Conservation (phyloP, 2,329 filamentous ascomycete species). For the Erysiphe neolycopersici region DNA sequence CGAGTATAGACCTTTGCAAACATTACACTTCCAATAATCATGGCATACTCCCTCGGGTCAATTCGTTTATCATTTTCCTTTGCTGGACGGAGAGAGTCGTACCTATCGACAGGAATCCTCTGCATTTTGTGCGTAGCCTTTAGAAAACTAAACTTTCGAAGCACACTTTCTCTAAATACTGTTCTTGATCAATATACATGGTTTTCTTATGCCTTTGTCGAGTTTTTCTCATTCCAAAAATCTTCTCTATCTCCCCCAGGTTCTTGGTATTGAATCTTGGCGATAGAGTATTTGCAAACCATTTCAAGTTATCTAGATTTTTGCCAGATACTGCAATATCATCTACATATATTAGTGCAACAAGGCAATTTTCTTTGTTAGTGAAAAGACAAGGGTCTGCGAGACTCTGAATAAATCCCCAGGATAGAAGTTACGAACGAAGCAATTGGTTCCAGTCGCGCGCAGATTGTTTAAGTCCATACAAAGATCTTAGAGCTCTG, state of each 20-base stretch:
- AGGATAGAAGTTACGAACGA: neutral
- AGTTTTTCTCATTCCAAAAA: neutral
- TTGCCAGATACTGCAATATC: neutral
- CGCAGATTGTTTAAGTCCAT: neutral
- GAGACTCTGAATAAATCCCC: neutral
- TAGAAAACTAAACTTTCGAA: too few species aligned
- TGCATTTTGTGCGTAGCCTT: too few species aligned
- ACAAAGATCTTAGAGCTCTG: neutral
- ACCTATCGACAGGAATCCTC: too few species aligned
- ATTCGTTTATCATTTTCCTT: too few species aligned
- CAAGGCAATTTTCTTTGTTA: neutral
- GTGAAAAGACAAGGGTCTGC: neutral
- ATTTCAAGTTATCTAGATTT: neutral
- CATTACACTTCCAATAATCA: too few species aligned
- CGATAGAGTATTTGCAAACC: neutral
- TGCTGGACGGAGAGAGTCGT: too few species aligned
- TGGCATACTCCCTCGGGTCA: too few species aligned
- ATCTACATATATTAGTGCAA: neutral
- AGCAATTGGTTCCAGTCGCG: neutral
- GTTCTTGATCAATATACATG: neutral
- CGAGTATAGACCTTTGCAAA: too few species aligned
- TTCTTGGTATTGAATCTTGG: neutral
- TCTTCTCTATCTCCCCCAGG: neutral
- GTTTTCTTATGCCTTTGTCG: neutral
- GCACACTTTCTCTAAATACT: neutral